Percentiles rank a stretch among this genome's conserved stretches.
Conservation (phyloP, 1,284 basidiomycete genomes). For the Exobasidium cylindrosporum region DNA sequence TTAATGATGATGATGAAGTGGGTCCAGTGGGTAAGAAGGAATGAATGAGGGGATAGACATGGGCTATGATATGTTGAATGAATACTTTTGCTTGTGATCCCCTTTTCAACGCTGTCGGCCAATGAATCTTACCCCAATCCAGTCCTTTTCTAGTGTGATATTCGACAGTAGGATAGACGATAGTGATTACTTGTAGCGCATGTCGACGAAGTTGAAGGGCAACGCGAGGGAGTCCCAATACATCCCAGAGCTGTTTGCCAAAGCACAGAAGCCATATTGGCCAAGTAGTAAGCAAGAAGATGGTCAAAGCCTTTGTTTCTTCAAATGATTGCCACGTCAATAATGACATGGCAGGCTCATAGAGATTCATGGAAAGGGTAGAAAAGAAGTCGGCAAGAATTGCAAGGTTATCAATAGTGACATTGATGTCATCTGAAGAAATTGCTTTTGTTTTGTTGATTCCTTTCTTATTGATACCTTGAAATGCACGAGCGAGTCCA, state of each 20-base stretch:
- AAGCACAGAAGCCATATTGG: slow-evolving; percentile 48
- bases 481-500: slow-evolving; percentile 14
- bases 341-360: slow-evolving; percentile 32
- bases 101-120: neutral
- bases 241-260: slow-evolving; percentile 27
- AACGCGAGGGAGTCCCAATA: slow-evolving; percentile 13
- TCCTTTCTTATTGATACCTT: neutral
- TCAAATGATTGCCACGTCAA: slow-evolving; percentile 37
- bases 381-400: slow-evolving; percentile 48
- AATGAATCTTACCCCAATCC: neutral
- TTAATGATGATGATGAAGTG: neutral
- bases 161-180: neutral
- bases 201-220: neutral
- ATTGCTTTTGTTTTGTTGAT: slow-evolving; percentile 14
- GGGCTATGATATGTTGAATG: neutral
- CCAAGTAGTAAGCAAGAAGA: slow-evolving; percentile 48
- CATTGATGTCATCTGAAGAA: slow-evolving; percentile 32
- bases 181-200: neutral
- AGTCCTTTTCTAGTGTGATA: neutral
- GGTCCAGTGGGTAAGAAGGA: neutral
- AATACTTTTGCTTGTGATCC: neutral
- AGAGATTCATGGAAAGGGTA: slow-evolving; percentile 25
- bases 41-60: neutral
- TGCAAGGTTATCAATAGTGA: slow-evolving; percentile 37
- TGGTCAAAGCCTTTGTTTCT: slow-evolving; percentile 30